Conservation (phyloP, 345 rosid species). For the Theobroma cacao region DNA sequence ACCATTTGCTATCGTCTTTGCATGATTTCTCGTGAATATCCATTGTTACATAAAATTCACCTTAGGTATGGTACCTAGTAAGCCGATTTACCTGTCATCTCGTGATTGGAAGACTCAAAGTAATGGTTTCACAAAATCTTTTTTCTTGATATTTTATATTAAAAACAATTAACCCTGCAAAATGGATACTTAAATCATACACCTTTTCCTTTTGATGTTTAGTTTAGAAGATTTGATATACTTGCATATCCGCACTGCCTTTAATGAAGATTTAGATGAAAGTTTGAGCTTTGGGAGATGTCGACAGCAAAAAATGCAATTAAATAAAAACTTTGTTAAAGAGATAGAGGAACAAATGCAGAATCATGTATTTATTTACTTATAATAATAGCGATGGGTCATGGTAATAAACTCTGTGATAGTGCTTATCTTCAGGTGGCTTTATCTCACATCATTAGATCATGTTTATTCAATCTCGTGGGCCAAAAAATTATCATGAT, state of each 20-base stretch:
- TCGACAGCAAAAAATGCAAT: neutral
- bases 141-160: too few species aligned
- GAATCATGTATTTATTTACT: neutral
- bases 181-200: neutral
- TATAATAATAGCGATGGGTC: constrained; percentile 9
- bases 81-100: too few species aligned
- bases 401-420: constrained; percentile 10
- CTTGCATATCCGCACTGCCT: constrained; percentile 29
- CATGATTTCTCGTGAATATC: neutral
- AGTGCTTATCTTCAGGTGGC: constrained; percentile 15
- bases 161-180: neutral
- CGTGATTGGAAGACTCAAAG: too few species aligned
- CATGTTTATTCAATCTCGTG: neutral
- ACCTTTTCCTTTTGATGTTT: neutral
- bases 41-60: too few species aligned
- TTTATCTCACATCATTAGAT: constrained; percentile 19
- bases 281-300: constrained; percentile 14
- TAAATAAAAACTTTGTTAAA: constrained; percentile 3
- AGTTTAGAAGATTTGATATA: neutral
- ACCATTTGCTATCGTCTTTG: neutral
- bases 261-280: constrained; percentile 35
- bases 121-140: too few species aligned
- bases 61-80: too few species aligned
- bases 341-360: neutral
- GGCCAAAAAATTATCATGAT: constrained; percentile 3